Percentiles rank a stretch among this genome's conserved stretches.
These are phyloP conservation scores for Pseudohyphozyma bogoriensis DNA, from an alignment of 768 basidiomycete genomes.

Conservation along the genomic window DNA sequence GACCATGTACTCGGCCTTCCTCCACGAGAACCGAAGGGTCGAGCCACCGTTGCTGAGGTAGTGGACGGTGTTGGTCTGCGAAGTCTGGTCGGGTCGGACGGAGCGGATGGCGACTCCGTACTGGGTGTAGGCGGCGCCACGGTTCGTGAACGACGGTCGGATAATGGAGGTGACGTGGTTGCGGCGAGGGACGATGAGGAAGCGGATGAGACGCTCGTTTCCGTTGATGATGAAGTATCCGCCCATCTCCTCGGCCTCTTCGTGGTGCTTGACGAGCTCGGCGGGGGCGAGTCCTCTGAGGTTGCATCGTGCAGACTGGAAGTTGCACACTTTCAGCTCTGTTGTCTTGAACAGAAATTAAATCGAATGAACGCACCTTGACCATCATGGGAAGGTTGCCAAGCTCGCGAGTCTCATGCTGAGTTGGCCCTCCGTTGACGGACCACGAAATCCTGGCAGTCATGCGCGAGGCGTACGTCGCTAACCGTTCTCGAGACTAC, in stretches of 20 bases:
- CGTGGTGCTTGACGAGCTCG: constrained; percentile 76
- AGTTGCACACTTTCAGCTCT: background rate
- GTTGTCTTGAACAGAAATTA: background rate
- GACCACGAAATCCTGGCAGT: constrained; percentile 76
- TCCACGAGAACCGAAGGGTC: constrained; percentile 92
- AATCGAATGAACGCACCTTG: constrained; percentile 52
- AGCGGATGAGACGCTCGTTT: constrained; percentile 95
- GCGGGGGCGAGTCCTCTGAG: constrained; percentile 72
- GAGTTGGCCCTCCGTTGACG: constrained; percentile 58
- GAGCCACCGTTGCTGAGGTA: constrained; percentile 93
- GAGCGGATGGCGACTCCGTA: constrained; percentile 93
- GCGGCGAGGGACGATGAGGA: constrained; percentile 87
- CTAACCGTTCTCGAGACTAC: constrained; percentile 83
- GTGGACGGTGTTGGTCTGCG: constrained; percentile 90
- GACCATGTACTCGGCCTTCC: constrained; percentile 96
- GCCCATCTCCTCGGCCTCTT: constrained; percentile 97
- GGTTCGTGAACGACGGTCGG: constrained; percentile 80
- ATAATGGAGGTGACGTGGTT: constrained; percentile 89
- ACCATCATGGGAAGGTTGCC: constrained; percentile 95
- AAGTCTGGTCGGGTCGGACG: constrained; percentile 84
- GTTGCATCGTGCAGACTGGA: constrained; percentile 82
- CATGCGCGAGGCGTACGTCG: constrained; percentile 86
- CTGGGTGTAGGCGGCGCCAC: constrained; percentile 88
- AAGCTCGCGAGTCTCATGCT: constrained; percentile 66
- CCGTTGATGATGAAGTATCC: constrained; percentile 99